Evolutionary conservation across 495 filamentous ascomycete species (phyloP).

Genomic region (Penicillium angulare): DNA sequence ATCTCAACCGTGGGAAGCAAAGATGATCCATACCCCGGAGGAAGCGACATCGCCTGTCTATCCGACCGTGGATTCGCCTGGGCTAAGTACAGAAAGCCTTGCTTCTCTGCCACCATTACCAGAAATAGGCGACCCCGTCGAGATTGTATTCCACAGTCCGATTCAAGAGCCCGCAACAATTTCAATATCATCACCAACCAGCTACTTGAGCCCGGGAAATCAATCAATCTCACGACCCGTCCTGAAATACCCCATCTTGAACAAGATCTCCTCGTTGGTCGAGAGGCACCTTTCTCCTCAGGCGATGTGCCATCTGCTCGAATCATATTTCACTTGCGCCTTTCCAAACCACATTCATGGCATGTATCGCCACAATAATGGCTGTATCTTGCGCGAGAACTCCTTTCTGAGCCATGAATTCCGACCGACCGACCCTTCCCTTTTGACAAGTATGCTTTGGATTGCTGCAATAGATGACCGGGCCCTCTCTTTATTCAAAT

Average conservation of each 20-base stretch:
- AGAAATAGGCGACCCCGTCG: constrained; percentile 36
- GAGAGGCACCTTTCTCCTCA: constrained; percentile 69
- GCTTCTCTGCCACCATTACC: constrained; percentile 35
- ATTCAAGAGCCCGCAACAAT: too few species aligned
- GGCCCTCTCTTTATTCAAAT: constrained; percentile 79
- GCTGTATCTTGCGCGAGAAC: constrained; percentile 84
- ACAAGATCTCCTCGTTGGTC: constrained; percentile 77
- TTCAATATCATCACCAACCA: too few species aligned
- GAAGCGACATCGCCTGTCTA: constrained; percentile 40
- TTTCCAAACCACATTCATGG: constrained; percentile 84
- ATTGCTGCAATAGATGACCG: constrained; percentile 90
- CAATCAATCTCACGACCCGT: constrained; percentile 21
- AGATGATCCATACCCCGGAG: constrained; percentile 38
- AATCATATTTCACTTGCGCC: constrained; percentile 84
- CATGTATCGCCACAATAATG: constrained; percentile 86
- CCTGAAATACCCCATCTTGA: constrained; percentile 80
- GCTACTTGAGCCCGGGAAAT: too few species aligned
- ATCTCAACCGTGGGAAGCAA: too few species aligned
- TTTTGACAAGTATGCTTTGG: constrained; percentile 94
- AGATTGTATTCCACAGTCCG: too few species aligned
- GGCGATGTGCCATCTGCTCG: constrained; percentile 80
- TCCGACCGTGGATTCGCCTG: constrained; percentile 35
- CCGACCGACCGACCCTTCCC: constrained; percentile 77
- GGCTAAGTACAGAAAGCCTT: constrained; percentile 24
- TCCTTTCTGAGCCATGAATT: constrained; percentile 82